Conservation (phyloP, 2,329 filamentous ascomycete genomes). For the Seiridium cupressi region DNA sequence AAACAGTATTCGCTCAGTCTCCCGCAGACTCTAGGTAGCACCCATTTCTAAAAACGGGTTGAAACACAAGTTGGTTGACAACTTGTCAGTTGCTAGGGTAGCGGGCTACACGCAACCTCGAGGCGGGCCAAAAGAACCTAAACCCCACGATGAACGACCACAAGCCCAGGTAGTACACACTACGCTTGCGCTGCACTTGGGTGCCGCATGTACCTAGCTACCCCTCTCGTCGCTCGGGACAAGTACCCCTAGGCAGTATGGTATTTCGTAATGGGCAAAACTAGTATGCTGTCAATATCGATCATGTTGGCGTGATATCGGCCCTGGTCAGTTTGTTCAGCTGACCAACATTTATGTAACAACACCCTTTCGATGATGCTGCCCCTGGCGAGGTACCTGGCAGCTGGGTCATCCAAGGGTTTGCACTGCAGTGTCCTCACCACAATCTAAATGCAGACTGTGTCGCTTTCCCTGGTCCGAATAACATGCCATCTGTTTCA, state of each 20-base stretch:
- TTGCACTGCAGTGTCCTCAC: not conserved
- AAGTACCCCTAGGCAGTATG: not conserved
- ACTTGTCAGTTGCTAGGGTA: not conserved
- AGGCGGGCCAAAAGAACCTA: not conserved
- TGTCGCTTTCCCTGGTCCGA: too few species aligned
- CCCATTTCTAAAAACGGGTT: not conserved
- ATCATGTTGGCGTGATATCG: not conserved
- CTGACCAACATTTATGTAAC: not conserved
- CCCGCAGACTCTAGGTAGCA: too few species aligned
- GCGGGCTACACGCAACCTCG: not conserved
- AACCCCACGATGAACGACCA: not conserved
- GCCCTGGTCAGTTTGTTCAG: slow-evolving; percentile 1
- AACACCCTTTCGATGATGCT: not conserved
- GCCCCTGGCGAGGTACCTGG: not conserved
- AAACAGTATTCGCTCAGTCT: too few species aligned
- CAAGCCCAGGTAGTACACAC: too few species aligned
- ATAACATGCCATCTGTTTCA: too few species aligned
- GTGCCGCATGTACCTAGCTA: too few species aligned
- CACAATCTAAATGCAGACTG: too few species aligned
- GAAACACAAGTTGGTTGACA: slow-evolving; percentile 1
- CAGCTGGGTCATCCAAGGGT: not conserved
- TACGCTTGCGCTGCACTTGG: too few species aligned
- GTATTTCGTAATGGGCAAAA: not conserved
- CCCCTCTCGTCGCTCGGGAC: too few species aligned
- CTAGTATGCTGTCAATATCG: not conserved